Base-by-base conservation (phyloP, 208 protist genomes). In the Acanthamoeba healyi region DNA sequence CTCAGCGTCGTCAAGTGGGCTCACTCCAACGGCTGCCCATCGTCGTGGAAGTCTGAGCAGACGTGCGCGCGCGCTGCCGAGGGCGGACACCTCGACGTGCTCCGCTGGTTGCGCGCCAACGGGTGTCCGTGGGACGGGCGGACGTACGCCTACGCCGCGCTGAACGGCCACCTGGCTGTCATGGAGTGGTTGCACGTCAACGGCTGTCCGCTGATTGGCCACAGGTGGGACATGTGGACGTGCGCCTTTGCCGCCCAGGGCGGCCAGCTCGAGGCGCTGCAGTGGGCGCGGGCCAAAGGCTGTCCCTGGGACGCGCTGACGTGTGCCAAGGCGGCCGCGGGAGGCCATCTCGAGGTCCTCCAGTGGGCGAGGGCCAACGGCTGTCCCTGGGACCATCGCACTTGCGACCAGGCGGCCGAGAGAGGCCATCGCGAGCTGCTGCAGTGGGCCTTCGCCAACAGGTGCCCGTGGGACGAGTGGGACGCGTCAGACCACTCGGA, bases 81-180 rank as follows among this genome's bases (percentile, higher is more conserved):
- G 44, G 26, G 77, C 26, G 77, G 77, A 22, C 77, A 86, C 32
- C 40, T 86, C 22, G 77, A 6, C 24, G 14, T 86, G 77, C 77
- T 86, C 15, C 77, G 44, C 10, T 54, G n/a, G 77, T 22, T 34
- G 44, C 9, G 7, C 32, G 15, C 7, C 24, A 42, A 44, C 10
- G 77, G 77, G 15, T 86, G 77, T 86, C 65, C 40, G 17, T 86
- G 77, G 77, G 77, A 86, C 77, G n/a, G 44, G 40, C 15, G 14
- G 10, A 86, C 77, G 9, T 86, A 29, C 24, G 77, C 36, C 44
- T 42, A 26, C 7, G 77, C 77, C 7, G 77, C 77, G 6, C 12
- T 44, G 26, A 29, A 24, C 17, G 77, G 77, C 40, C 77, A 86
- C 77, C 32, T 86, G 32, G 77, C 49, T 9, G 77, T 86, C 6